Base-by-base conservation (phyloP, 2,329 filamentous ascomycete genomes). In the Pseudocercospora crystallina region DNA sequence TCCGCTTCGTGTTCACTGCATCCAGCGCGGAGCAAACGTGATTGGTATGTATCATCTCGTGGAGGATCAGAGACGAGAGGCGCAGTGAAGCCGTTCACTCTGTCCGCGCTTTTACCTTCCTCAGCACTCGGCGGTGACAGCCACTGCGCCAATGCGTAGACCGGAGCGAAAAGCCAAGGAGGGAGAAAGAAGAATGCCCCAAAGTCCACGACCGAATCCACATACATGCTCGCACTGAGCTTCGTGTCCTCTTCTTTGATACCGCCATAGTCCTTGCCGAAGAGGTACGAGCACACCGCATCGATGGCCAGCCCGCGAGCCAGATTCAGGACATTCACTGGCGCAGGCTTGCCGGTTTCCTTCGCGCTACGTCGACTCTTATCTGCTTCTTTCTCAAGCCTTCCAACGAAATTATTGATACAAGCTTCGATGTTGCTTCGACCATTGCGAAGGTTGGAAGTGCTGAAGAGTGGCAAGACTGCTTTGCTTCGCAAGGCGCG, bases 141-240 rank as follows among this genome's bases (percentile, higher is more conserved):
- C 50, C 72, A 71, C 8, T 65, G 60, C 1, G 68, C 51, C 12
- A 59, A 56, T 52, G 68, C 70, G 33, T 76, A 73, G 15, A 75
- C 55, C 11, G 68, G 61, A 10, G 66, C 49, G 50, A 78, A 77
- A 2, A 70, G 58, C 38, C 54, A 64, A 17, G 68, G 73, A 1
- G 76, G 76, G 1, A 82, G 61, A 56, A 80, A 80, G 61, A 81
- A 80, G 59, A 81, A 80, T 3, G 77, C 68, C 0, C 78, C 78
- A 5, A 81, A 74, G 4, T 74, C 77, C 2, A 82, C 79, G 56
- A 80, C 78, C 2, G 74, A 70, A 60, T 82, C 76, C 10, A 83
- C 78, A 59, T 81, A 81, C 0, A 68, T 64, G 39, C 71, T 70
- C n/a, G 76, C 69, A 48, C 72, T 71, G 53, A 79, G 53, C 33